Evolutionary conservation across 1,139 yeast species (phyloP).

Genomic region (Ogataea hybrid): DNA sequence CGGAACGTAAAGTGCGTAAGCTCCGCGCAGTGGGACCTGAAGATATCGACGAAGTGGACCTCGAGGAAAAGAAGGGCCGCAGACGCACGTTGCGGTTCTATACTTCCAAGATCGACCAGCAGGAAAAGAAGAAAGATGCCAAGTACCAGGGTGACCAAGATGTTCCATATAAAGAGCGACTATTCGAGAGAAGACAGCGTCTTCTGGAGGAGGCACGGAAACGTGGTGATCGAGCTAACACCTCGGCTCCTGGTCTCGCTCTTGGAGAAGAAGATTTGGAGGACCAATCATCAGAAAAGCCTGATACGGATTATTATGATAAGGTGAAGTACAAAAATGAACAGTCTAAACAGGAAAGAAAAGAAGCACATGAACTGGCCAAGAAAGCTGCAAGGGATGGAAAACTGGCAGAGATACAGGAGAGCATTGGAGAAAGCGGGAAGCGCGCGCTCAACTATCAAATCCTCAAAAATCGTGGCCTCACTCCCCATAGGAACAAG

Average conservation of each 20-base stretch:
- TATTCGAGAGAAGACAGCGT: conserved; percentile 85
- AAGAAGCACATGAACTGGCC: conserved; percentile 68
- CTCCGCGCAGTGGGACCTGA: conserved; percentile 40
- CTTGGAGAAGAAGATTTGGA: conserved; percentile 51
- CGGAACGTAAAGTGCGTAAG: conserved; percentile 36
- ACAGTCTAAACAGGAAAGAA: conserved; percentile 51
- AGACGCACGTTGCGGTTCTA: conserved; percentile 89
- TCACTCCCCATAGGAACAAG: conserved; percentile 89
- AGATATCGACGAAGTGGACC: conserved; percentile 71
- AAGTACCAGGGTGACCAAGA: conserved; percentile 81
- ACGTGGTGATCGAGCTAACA: conserved; percentile 58
- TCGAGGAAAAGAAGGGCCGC: conserved; percentile 80
- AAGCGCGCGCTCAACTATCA: conserved; percentile 95
- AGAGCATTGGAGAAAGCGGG: conserved; percentile 68
- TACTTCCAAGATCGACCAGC: conserved; percentile 91
- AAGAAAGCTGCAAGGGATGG: conserved; percentile 84
- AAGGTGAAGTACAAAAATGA: conserved; percentile 47
- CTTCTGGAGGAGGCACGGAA: conserved; percentile 83
- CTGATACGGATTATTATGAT: conserved; percentile 48
- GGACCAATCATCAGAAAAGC: conserved; percentile 41
- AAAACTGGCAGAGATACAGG: conserved; percentile 68
- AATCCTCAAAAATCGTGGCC: conserved; percentile 91
- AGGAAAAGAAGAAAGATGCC: conserved; percentile 52
- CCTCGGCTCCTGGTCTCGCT: conserved; percentile 48
- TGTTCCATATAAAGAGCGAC: conserved; percentile 88